Percentiles rank a stretch among this genome's conserved stretches.
Evolutionary conservation across 441 rosid genomes (phyloP).

Genomic region (Breynia disticha): DNA sequence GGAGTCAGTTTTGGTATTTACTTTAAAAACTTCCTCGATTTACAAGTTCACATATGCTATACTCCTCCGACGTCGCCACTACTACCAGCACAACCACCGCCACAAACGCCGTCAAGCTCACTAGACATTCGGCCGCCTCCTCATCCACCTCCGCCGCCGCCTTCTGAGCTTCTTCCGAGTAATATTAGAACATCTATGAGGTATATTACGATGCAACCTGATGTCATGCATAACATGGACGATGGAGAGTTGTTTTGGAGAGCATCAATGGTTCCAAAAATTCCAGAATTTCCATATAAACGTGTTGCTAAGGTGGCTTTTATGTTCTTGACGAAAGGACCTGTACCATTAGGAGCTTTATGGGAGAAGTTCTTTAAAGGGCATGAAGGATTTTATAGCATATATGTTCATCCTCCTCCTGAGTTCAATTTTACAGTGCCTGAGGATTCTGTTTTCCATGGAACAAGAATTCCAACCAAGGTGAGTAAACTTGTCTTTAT

Average conservation of each 20-base stretch:
- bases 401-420: conserved; percentile 39
- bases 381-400: conserved; percentile 36
- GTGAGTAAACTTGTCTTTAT: conserved; percentile 17
- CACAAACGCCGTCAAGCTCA: not conserved
- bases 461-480: conserved; percentile 33
- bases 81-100: not conserved
- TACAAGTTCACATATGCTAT: not conserved
- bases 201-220: conserved; percentile 13
- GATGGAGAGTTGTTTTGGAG: conserved; percentile 62
- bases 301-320: conserved; percentile 67
- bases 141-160: too few species aligned
- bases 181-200: too few species aligned
- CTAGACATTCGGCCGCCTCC: too few species aligned
- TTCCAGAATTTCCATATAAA: conserved; percentile 28
- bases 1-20: conserved; percentile 12
- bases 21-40: conserved; percentile 4
- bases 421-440: conserved; percentile 20
- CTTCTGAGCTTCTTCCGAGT: too few species aligned
- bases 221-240: conserved; percentile 35
- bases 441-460: conserved; percentile 22
- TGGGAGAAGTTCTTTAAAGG: conserved; percentile 53
- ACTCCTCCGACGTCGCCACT: not conserved
- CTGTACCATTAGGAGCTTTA: conserved; percentile 39
- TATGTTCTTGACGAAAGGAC: conserved; percentile 42
- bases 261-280: conserved; percentile 56